Base-by-base conservation (phyloP, 306 rosid species). In the Gynostemma pentaphyllum region DNA sequence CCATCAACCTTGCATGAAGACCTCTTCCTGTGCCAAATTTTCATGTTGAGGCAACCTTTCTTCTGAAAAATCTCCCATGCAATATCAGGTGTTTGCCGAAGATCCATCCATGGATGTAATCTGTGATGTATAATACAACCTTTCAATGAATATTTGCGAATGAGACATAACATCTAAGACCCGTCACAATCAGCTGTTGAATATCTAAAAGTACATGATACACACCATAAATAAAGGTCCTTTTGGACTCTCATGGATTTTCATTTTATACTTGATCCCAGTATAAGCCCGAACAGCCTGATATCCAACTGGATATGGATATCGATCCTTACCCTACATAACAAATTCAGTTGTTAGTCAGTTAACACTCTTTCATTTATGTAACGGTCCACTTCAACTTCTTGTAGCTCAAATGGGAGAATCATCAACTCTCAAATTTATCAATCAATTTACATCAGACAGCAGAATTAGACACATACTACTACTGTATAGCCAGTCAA, bases 271-370 rank as follows among this genome's bases (percentile, higher is more conserved):
- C n/a, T 74, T 71, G 48, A 51, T 75, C 63, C 92, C 96, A 71
- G 83, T 79, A 62, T 76, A 79, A 71, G 80, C 85, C 70, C 91
- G 85, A 78, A 72, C 50, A 50, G 81, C 96, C 71, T 68, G 72
- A 70, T 85, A 87, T 48, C 91, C 96, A 65, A 87, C 79, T 4
- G 89, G 96, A 87, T 87, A 90, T 24, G 96, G 96, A 83, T 81
- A 85, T 8, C 97, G 90, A 68, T 85, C 97, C 74, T 87, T 90
- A 57, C 97, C 96, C 97, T 90, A 52, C 49, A 77, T 67, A 27
- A 30, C 2, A 23, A 19, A 28, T 10, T n/a, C 6, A 28, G 54
- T 27, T 14, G 10, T 36, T 45, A 34, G 39, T 19, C 30, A n/a
- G 16, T 63, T 26, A 39, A 63, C 40, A 63, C 21, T 23, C n/a